Conservation (phyloP, 1,284 basidiomycete species). For the Moniliella sp. region DNA sequence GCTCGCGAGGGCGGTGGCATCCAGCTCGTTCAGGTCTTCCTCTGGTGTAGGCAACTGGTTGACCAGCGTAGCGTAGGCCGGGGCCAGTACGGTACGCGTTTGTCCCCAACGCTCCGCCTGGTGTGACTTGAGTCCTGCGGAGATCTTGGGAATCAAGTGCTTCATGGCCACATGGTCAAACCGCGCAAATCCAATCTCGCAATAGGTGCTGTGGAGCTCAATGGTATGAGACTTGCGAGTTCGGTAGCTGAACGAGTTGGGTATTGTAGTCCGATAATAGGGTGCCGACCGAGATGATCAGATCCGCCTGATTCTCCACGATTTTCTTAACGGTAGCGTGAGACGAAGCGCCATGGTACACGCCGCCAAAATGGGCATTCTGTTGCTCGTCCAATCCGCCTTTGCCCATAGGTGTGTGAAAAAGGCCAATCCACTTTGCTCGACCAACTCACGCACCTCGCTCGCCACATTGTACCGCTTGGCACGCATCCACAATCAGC, state of each 20-base stretch:
- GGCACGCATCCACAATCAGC: conserved; percentile 72
- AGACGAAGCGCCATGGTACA: conserved; percentile 35
- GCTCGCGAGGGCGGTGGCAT: too few species aligned
- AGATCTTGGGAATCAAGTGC: conserved; percentile 14
- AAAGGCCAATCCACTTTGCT: conserved; percentile 40
- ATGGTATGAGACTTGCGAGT: conserved; percentile 26
- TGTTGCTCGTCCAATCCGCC: conserved; percentile 54
- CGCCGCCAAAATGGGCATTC: conserved; percentile 66
- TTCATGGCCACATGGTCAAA: conserved; percentile 36
- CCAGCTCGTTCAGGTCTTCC: too few species aligned
- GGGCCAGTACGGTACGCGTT: too few species aligned
- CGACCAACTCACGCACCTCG: conserved; percentile 50
- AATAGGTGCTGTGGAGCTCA: conserved; percentile 51
- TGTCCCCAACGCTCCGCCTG: too few species aligned
- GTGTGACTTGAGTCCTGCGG: conserved; percentile 4
- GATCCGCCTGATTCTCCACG: conserved; percentile 59
- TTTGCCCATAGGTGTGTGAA: conserved; percentile 67
- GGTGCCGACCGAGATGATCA: conserved; percentile 60
- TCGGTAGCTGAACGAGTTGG: conserved; percentile 4
- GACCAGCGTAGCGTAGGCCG: too few species aligned
- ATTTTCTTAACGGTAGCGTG: conserved; percentile 48
- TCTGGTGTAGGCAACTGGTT: too few species aligned
- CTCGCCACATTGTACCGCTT: conserved; percentile 53
- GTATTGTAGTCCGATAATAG: conserved; percentile 77
- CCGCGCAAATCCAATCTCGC: conserved; percentile 33